Evolutionary conservation across 2,329 filamentous ascomycete species (phyloP).

Genomic region (Magnaporthales sp.): DNA sequence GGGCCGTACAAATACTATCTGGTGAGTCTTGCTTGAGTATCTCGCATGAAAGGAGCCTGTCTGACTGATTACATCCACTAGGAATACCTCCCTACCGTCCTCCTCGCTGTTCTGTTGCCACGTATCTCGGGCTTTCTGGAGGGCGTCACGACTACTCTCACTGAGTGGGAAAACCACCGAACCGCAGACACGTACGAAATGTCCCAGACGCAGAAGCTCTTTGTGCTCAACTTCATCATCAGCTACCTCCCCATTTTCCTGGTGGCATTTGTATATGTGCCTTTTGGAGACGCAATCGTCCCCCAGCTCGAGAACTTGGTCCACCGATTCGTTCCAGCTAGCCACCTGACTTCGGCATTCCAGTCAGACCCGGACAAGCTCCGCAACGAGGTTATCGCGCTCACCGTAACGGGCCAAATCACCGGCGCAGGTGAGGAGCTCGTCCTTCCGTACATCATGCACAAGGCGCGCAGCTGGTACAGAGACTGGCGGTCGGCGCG

Average conservation of each 20-base stretch:
- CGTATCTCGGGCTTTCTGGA: slow-evolving; percentile 57
- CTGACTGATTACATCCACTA: slow-evolving; percentile 16
- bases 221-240: slow-evolving; percentile 31
- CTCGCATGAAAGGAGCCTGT: background rate
- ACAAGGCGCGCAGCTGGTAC: slow-evolving; percentile 41
- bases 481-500: slow-evolving; percentile 25
- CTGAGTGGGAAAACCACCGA: slow-evolving; percentile 67
- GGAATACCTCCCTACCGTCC: slow-evolving; percentile 64
- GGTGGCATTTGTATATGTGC: slow-evolving; percentile 2
- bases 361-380: slow-evolving; percentile 57
- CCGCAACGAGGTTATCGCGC: slow-evolving; percentile 65
- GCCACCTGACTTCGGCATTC: slow-evolving; percentile 49
- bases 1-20: slow-evolving; percentile 59
- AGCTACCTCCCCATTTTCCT: slow-evolving; percentile 4
- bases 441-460: slow-evolving; percentile 59
- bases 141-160: slow-evolving; percentile 52
- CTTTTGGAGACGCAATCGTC: slow-evolving; percentile 56
- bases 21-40: slow-evolving; percentile 28
- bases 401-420: slow-evolving; percentile 64
- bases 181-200: slow-evolving; percentile 60
- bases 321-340: slow-evolving; percentile 35
- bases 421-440: slow-evolving; percentile 66
- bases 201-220: slow-evolving; percentile 65
- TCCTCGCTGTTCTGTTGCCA: slow-evolving; percentile 59
- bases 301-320: slow-evolving; percentile 57